These are phyloP conservation scores for Mycena chlorophos DNA, from an alignment of 768 basidiomycete genomes.

Conservation along the genomic window DNA sequence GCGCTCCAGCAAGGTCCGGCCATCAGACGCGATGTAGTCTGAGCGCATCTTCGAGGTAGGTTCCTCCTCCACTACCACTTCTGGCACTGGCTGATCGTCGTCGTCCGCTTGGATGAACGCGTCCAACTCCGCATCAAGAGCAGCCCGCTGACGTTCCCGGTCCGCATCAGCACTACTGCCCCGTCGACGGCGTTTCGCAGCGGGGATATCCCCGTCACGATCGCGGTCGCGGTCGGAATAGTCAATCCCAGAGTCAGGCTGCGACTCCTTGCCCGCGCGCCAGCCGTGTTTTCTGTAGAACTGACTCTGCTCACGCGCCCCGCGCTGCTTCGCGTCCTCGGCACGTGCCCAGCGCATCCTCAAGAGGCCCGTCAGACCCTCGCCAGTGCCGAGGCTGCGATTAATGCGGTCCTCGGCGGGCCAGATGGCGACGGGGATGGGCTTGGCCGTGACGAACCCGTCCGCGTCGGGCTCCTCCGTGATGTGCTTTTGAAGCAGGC, in stretches of 20 bases:
- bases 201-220: conserved; percentile 28
- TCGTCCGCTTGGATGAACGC: conserved; percentile 58
- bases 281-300: conserved; percentile 78
- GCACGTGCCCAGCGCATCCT: conserved; percentile 74
- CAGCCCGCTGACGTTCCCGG: conserved; percentile 36
- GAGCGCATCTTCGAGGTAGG: conserved; percentile 69
- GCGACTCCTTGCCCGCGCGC: conserved; percentile 60
- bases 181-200: conserved; percentile 38
- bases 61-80: conserved; percentile 30
- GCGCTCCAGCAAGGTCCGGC: conserved; percentile 56
- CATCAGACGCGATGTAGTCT: conserved; percentile 56
- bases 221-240: too few species aligned
- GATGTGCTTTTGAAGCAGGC: conserved; percentile 50
- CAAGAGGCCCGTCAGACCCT: conserved; percentile 65
- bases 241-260: too few species aligned
- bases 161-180: conserved; percentile 39
- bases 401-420: conserved; percentile 79
- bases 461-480: conserved; percentile 55
- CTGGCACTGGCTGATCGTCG: conserved; percentile 27
- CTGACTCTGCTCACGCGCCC: conserved; percentile 68
- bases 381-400: conserved; percentile 66
- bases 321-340: conserved; percentile 77
- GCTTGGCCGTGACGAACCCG: conserved; percentile 61
- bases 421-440: conserved; percentile 75
- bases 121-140: conserved; percentile 70